Conservation (phyloP, 306 rosid genomes). For the Malus sieversii region DNA sequence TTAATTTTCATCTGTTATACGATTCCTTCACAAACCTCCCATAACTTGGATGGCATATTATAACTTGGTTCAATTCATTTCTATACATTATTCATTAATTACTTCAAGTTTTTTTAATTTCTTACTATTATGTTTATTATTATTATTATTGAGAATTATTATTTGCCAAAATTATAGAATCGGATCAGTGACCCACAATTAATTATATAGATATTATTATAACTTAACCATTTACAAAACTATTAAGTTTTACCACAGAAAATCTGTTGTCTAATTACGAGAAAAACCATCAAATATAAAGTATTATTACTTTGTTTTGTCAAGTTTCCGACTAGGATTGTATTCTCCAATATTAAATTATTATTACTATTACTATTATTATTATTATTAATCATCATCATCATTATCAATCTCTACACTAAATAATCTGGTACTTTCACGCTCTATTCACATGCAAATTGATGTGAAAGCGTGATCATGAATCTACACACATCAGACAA, state of each 20-base stretch:
- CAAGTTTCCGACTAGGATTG: too few species aligned
- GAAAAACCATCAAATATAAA: too few species aligned
- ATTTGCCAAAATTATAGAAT: background rate
- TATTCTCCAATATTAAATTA: background rate
- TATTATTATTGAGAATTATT: too few species aligned
- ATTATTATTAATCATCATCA: too few species aligned
- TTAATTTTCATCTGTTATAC: background rate
- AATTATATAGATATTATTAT: too few species aligned
- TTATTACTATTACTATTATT: too few species aligned
- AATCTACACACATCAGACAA: background rate
- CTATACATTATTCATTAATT: too few species aligned
- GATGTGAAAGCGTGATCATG: conserved; percentile 20
- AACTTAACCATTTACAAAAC: too few species aligned
- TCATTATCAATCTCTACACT: background rate
- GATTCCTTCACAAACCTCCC: background rate
- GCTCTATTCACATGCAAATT: conserved; percentile 34
- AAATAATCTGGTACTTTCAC: conserved; percentile 7
- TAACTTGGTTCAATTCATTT: background rate
- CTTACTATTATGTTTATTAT: background rate
- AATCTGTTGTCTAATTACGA: too few species aligned
- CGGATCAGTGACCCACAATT: background rate
- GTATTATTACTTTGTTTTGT: too few species aligned
- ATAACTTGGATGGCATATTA: background rate
- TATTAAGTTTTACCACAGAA: too few species aligned
- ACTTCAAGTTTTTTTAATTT: background rate